Conservation (phyloP, 2,329 filamentous ascomycete species). For the Fusarium pseudocircinatum region DNA sequence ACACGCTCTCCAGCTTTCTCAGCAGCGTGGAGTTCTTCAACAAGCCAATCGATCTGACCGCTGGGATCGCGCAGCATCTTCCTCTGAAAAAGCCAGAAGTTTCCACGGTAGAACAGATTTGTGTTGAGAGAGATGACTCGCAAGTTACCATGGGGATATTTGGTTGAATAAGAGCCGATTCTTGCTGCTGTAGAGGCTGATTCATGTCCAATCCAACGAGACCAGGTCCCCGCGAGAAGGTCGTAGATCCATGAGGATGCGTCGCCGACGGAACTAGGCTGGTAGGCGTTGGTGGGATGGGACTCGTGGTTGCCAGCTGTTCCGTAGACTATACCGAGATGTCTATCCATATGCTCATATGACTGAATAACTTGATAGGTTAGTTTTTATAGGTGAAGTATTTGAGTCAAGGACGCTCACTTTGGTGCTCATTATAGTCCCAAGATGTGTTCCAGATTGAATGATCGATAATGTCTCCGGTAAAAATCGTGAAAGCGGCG, state of each 20-base stretch:
- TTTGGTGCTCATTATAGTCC: conserved; percentile 45
- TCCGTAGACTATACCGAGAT: conserved; percentile 59
- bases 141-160: conserved; percentile 57
- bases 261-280: conserved; percentile 51
- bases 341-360: conserved; percentile 57
- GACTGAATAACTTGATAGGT: conserved; percentile 52
- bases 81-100: conserved; percentile 65
- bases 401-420: conserved; percentile 30
- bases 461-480: conserved; percentile 67
- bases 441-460: conserved; percentile 58
- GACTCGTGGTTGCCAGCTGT: conserved; percentile 68
- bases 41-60: conserved; percentile 63
- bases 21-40: conserved; percentile 61
- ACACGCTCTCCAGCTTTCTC: conserved; percentile 62
- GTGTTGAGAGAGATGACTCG: conserved; percentile 69
- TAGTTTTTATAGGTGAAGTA: background rate
- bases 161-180: conserved; percentile 61
- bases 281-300: conserved; percentile 62
- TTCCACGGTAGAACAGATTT: conserved; percentile 67
- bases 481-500: conserved; percentile 66
- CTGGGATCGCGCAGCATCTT: conserved; percentile 61
- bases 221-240: conserved; percentile 57
- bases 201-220: conserved; percentile 55
- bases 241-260: conserved; percentile 64
- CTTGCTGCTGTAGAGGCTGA: conserved; percentile 46